Evolutionary conservation across 139 green algal genomes (phyloP).

Genomic region (Tetratostichococcus sp.): DNA sequence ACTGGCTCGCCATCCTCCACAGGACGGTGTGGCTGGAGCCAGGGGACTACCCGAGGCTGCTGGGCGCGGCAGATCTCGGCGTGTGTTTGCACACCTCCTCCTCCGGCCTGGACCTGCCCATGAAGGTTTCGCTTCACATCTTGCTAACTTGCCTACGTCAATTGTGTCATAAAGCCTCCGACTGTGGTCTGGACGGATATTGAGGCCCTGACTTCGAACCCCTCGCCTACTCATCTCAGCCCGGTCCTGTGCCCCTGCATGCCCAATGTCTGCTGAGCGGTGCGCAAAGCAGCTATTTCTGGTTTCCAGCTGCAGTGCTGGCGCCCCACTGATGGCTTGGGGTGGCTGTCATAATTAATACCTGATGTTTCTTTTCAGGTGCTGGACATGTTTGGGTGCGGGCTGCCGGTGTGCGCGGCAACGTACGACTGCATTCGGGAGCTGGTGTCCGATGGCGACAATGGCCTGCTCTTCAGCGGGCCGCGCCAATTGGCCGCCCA

Average conservation of each 20-base stretch:
- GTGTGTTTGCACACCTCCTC: constrained; percentile 89
- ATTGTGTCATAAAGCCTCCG: too few species aligned
- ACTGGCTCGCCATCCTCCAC: too few species aligned
- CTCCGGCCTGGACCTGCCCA: constrained; percentile 92
- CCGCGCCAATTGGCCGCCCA: constrained; percentile 54
- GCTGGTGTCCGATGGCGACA: constrained; percentile 67
- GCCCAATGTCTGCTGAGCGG: too few species aligned
- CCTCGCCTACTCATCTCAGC: too few species aligned
- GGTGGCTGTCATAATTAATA: too few species aligned
- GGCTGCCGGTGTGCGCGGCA: constrained; percentile 82
- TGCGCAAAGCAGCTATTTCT: too few species aligned
- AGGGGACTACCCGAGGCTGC: constrained; percentile 84
- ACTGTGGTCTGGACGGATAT: not conserved
- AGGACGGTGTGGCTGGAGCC: constrained; percentile 87
- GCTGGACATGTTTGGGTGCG: constrained; percentile 96
- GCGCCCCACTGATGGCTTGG: too few species aligned
- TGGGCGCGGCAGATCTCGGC: constrained; percentile 87
- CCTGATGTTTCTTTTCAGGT: constrained; percentile 55
- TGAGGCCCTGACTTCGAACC: too few species aligned
- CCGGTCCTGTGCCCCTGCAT: too few species aligned
- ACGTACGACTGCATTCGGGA: constrained; percentile 81
- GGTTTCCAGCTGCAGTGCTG: too few species aligned
- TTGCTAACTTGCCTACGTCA: too few species aligned
- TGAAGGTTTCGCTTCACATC: constrained; percentile 74
- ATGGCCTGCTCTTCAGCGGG: constrained; percentile 75